phyloP scores from a whole-genome alignment of 139 green algal species.

The Haematococcus lacustris region DNA sequence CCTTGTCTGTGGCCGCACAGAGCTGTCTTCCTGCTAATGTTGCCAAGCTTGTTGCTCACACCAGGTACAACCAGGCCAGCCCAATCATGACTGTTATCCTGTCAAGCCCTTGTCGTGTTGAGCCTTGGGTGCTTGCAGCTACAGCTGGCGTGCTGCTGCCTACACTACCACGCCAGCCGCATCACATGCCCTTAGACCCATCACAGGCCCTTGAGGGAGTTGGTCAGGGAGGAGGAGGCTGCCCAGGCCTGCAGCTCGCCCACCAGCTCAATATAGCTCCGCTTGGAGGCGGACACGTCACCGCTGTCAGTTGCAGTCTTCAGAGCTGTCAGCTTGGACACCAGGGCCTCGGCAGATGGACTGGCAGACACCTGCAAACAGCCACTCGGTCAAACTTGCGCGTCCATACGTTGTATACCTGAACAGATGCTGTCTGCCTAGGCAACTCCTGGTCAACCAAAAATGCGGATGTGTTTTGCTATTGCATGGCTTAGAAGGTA shows the following conservation, averaged over 20 bases:
- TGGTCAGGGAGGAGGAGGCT: too few relatives aligned
- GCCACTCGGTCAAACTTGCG: background rate
- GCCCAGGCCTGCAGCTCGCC: background rate
- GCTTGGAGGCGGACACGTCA: constrained; percentile 35
- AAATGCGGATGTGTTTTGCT: background rate
- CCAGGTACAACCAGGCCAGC: too few relatives aligned
- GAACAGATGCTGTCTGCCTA: background rate
- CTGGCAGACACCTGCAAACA: constrained; percentile 5
- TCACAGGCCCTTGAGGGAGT: too few relatives aligned
- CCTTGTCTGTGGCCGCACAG: too few relatives aligned
- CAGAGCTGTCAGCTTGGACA: constrained; percentile 4
- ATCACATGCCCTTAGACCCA: too few relatives aligned
- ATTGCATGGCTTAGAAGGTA: background rate
- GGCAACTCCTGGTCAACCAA: background rate
- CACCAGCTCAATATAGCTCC: constrained; percentile 38
- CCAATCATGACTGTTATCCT: too few relatives aligned
- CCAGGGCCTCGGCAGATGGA: constrained; percentile 1
- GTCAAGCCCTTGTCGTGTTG: too few relatives aligned
- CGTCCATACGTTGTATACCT: background rate
- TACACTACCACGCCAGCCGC: too few relatives aligned
- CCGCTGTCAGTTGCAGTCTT: constrained; percentile 11
- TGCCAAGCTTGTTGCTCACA: too few relatives aligned
- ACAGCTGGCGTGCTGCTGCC: too few relatives aligned
- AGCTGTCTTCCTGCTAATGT: too few relatives aligned
- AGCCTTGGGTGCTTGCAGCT: too few relatives aligned